These are phyloP conservation scores for Phoma sp. DNA, from an alignment of 2,329 filamentous ascomycete species.

Conservation along the genomic window DNA sequence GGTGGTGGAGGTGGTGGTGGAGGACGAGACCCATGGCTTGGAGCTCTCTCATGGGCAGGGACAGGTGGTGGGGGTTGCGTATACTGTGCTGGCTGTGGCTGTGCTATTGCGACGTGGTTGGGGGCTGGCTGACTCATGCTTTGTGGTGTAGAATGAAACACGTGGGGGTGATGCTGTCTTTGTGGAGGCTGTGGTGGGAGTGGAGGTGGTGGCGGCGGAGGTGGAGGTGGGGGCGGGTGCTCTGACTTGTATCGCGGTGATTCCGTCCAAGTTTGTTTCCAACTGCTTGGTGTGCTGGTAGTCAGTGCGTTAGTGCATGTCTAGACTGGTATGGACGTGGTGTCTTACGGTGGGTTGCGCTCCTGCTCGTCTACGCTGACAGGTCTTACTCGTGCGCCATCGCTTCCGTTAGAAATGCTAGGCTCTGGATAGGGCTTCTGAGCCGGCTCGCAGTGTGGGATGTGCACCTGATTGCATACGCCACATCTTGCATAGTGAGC, in stretches of 20 bases:
- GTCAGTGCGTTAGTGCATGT: not conserved
- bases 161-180: slow-evolving; percentile 39
- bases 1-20: slow-evolving; percentile 28
- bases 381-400: slow-evolving; percentile 55
- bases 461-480: slow-evolving; percentile 30
- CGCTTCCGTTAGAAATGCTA: slow-evolving; percentile 31
- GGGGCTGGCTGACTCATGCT: slow-evolving; percentile 31
- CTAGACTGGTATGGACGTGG: not conserved
- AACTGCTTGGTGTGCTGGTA: slow-evolving; percentile 6
- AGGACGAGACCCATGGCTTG: slow-evolving; percentile 13
- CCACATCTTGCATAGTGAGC: slow-evolving; percentile 25
- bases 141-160: slow-evolving; percentile 39
- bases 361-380: slow-evolving; percentile 55
- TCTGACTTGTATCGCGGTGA: slow-evolving; percentile 11
- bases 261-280: slow-evolving; percentile 9
- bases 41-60: slow-evolving; percentile 48
- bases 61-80: slow-evolving; percentile 41
- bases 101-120: slow-evolving; percentile 25
- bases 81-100: slow-evolving; percentile 8
- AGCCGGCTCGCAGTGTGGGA: slow-evolving; percentile 41
- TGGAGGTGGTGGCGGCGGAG: slow-evolving; percentile 9
- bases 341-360: slow-evolving; percentile 28
- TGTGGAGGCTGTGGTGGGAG: slow-evolving; percentile 13
- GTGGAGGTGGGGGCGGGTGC: slow-evolving; percentile 16
- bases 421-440: slow-evolving; percentile 35